Conservation (phyloP, 768 basidiomycete genomes). For the Russula griseocarnosa region DNA sequence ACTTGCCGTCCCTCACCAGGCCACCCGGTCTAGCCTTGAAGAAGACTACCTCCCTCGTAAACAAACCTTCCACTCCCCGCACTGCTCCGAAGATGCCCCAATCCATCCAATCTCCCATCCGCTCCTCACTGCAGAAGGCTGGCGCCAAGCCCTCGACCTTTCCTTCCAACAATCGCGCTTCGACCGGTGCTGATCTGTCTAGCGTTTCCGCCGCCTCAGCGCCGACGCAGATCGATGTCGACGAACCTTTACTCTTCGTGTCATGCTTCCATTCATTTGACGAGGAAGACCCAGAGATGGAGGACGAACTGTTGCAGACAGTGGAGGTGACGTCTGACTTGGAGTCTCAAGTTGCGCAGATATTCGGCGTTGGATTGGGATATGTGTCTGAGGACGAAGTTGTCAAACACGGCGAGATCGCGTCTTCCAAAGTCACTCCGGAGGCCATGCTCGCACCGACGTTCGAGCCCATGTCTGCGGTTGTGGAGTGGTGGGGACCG, state of each 20-base stretch:
- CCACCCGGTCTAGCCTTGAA: conserved; percentile 1
- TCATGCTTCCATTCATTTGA: conserved; percentile 14
- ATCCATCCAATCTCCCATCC: not conserved
- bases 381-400: not conserved
- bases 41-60: not conserved
- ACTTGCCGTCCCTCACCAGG: conserved; percentile 1
- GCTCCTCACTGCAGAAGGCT: not conserved
- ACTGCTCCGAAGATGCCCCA: not conserved
- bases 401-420: not conserved
- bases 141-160: not conserved
- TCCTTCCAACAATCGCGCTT: not conserved
- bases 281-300: not conserved
- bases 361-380: conserved; percentile 6
- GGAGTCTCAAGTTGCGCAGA: conserved; percentile 4
- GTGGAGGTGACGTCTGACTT: conserved; percentile 2
- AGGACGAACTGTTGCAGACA: not conserved
- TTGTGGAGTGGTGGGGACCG: conserved; percentile 11
- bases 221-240: not conserved
- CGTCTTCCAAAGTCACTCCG: not conserved
- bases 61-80: not conserved
- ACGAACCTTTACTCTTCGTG: conserved; percentile 4
- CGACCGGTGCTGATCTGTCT: not conserved
- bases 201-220: not conserved
- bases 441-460: not conserved
- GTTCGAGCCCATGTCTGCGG: conserved; percentile 13